Base-by-base conservation (phyloP, 2,329 filamentous ascomycete genomes). In the Fusarium sp. region DNA sequence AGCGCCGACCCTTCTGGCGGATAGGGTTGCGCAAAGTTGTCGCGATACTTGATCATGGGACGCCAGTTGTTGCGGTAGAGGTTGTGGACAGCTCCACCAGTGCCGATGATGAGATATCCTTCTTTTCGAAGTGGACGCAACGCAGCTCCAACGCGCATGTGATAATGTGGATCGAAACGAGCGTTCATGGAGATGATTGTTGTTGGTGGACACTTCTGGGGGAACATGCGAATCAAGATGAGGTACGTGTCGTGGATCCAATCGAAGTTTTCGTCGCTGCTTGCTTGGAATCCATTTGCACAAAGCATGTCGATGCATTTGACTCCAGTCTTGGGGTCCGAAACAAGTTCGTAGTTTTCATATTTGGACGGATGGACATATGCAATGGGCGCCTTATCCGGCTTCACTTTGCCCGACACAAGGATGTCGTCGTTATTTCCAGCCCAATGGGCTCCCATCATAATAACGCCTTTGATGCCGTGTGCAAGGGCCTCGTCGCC, bases 201-300 rank as follows among this genome's bases (percentile, higher is more conserved):
- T 1, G 90, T 91, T 0, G 90, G 90, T 6, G 91, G 90, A 73
- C 88, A 91, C 26, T 81, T 83, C 4, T 75, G 69, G 0, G 90
- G 90, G 71, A 92, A 92, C 90, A 92, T 92, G 57, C 89, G 84
- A 75, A 92, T 90, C 10, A 92, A 81, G 61, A 92, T 87, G 6
- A 92, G 84, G 76, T 89, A 92, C 0, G 89, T 91, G 78, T 92
- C 91, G 81, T 92, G 90, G 76, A 92, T 92, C 90, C 90, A 92
- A 76, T 92, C 88, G 70, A 92, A 92, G 1, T 75, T 82, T 0
- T 83, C 73, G 75, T 91, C 89, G 2, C 78, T 80, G 7, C 78
- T 75, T 4, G 85, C 88, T 44, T 87, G 82, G 78, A 92, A 87
- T 11, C 89, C 89, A 3, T 83, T 68, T 2, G 44, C 26, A 82